Conservation (phyloP, 257 asterid species). For the Apocynum venetum region DNA sequence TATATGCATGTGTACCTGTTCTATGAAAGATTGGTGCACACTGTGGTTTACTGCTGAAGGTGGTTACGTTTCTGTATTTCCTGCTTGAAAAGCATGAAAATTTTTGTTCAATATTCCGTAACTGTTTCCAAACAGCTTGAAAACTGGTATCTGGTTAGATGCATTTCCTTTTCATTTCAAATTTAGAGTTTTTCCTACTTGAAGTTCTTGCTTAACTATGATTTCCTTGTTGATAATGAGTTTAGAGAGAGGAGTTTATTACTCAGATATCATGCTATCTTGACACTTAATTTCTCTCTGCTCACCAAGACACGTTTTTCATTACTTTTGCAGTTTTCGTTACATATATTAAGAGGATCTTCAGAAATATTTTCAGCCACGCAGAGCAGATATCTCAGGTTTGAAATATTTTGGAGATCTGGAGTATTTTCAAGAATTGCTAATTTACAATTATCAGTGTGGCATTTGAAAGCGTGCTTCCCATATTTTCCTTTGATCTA, state of each 20-base stretch:
- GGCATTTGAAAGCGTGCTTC: neutral
- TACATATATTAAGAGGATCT: constrained; percentile 71
- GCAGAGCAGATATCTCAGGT: constrained; percentile 95
- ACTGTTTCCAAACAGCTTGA: neutral
- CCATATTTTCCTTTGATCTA: neutral
- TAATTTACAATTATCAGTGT: neutral
- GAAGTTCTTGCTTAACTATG: neutral
- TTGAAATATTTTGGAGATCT: constrained; percentile 12
- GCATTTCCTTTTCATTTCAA: neutral
- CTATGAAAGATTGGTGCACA: neutral
- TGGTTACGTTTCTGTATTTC: neutral
- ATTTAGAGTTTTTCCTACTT: neutral
- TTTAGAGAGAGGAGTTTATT: neutral
- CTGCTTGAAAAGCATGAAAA: neutral
- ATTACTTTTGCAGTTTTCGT: constrained; percentile 63
- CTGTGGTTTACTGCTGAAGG: neutral
- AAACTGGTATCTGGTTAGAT: neutral
- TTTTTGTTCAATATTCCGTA: neutral
- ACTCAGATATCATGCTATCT: too few species aligned
- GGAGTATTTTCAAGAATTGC: neutral
- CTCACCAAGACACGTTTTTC: constrained; percentile 3
- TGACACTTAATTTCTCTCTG: neutral
- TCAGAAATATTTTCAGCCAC: constrained; percentile 74
- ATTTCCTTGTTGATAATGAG: neutral
- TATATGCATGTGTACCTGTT: neutral